Evolutionary conservation across 83 land plant species (phyloP), one percentile per base, ranked within the genome.

Genomic region (Picea abies): DNA sequence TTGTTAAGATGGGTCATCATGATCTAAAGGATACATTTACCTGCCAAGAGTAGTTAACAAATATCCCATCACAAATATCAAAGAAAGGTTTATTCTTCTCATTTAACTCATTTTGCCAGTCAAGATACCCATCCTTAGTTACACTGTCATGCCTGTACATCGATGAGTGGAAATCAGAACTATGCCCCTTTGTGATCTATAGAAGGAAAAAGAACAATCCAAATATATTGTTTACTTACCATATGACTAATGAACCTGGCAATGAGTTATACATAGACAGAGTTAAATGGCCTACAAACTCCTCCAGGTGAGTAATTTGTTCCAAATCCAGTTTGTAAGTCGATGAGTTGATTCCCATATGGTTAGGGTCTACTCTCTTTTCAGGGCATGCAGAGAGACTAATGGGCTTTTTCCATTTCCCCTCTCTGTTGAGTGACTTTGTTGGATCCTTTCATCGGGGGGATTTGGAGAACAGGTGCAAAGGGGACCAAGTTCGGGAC

Each of bases 21-120:
- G 65, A 47, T 68, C 6, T 11, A 23, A 60, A 29, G 49, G 1
- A 78, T 19, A 8, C 63, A 17, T 23, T 22, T n/a, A 96, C 98
- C 91, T 85, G 79, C 98, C 98, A 96, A 1, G 86, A 70, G 67
- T 96, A 96, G 86, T 96, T 94, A 16, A 86, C 82, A 84, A 94
- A 96, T 52, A 96, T 87, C 23, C 95, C 95, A 92, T 94, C 98
- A 85, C 92, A 93, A 44, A 88, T 61, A 86, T 91, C 97, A 88
- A 94, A 96, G 84, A 96, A 96, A 83, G 88, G 87, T 52, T 91
- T 92, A 79, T 94, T 96, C n/a, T 87, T 78, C 12, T 89, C 88
- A 85, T 91, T 96, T 81, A 96, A 86, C 52, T 88, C 84, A 83
- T 96, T 83, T 88, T 96, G 94, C 94, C 94, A 96, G 4, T 6